phyloP scores from a whole-genome alignment of 2,329 filamentous ascomycete species.

The Colletotrichum sansevieriae region DNA sequence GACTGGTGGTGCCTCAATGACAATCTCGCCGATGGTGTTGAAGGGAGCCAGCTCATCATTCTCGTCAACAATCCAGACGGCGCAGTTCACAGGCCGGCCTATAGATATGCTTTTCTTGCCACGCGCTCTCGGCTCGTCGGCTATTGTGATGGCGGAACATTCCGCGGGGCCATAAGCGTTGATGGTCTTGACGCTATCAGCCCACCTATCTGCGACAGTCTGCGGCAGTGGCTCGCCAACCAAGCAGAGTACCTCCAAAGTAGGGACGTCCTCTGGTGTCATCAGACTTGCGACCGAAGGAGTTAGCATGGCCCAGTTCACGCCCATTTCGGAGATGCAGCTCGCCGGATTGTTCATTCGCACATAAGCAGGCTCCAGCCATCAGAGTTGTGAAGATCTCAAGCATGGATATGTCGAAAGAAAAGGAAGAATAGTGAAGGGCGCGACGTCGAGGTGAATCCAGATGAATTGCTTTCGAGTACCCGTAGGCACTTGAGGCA shows the following conservation, averaged over 20 bases:
- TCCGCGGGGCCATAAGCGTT: conserved; percentile 44
- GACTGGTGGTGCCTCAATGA: conserved; percentile 47
- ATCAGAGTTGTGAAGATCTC: conserved; percentile 54
- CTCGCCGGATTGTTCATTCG: conserved; percentile 48
- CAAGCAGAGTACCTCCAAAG: conserved; percentile 26
- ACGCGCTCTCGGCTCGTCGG: conserved; percentile 15
- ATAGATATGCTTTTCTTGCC: conserved; percentile 27
- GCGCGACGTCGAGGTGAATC: conserved; percentile 38
- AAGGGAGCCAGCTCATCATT: conserved; percentile 43
- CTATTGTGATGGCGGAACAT: conserved; percentile 41
- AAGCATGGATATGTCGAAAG: conserved; percentile 57
- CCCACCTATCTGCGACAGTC: conserved; percentile 42
- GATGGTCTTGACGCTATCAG: conserved; percentile 11
- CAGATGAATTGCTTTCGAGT: conserved; percentile 23
- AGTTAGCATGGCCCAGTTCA: conserved; percentile 39
- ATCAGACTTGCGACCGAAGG: conserved; percentile 36
- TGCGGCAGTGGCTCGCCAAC: conserved; percentile 39
- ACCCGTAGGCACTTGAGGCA: conserved; percentile 18
- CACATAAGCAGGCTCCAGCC: conserved; percentile 52
- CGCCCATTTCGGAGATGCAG: conserved; percentile 11
- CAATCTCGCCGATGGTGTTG: conserved; percentile 46
- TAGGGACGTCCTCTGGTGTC: conserved; percentile 25
- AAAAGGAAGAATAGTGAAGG: conserved; percentile 55
- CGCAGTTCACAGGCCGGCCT: conserved; percentile 19
- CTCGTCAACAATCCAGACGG: conserved; percentile 45